Percentiles rank a stretch among this genome's conserved stretches.
Evolutionary conservation across 305 asterid genomes (phyloP).

Genomic region (Ilex paraguariensis): DNA sequence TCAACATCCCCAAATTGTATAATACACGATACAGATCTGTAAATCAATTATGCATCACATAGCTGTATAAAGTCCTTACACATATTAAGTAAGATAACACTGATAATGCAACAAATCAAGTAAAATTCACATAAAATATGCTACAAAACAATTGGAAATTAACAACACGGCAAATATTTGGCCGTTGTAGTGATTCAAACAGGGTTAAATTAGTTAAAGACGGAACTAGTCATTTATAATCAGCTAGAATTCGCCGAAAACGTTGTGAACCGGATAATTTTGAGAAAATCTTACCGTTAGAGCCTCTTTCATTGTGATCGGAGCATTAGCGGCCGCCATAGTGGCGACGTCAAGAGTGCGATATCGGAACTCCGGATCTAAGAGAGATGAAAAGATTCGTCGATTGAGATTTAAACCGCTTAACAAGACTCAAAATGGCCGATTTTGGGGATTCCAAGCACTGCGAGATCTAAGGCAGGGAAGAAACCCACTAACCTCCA

Average conservation of each 20-base stretch:
- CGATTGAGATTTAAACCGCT: too few species aligned
- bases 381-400: neutral
- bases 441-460: too few species aligned
- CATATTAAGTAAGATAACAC: constrained; percentile 15
- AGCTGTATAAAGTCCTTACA: constrained; percentile 12
- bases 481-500: too few species aligned
- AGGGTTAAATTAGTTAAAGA: constrained; percentile 15
- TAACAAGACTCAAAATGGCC: too few species aligned
- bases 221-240: neutral
- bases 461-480: too few species aligned
- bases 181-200: constrained; percentile 1
- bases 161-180: neutral
- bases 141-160: neutral
- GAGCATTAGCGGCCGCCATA: constrained; percentile 70
- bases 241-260: constrained; percentile 10
- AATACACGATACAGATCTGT: constrained; percentile 24
- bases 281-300: constrained; percentile 37
- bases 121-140: constrained; percentile 7
- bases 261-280: constrained; percentile 7
- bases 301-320: constrained; percentile 62
- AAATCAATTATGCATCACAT: constrained; percentile 15
- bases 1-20: constrained; percentile 5
- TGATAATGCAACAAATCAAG: constrained; percentile 20
- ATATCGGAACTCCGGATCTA: constrained; percentile 45
- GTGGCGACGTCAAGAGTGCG: constrained; percentile 28